Evolutionary conservation across 108 stramenopile genomes (phyloP).

Genomic region (Epithemia pelagica): DNA sequence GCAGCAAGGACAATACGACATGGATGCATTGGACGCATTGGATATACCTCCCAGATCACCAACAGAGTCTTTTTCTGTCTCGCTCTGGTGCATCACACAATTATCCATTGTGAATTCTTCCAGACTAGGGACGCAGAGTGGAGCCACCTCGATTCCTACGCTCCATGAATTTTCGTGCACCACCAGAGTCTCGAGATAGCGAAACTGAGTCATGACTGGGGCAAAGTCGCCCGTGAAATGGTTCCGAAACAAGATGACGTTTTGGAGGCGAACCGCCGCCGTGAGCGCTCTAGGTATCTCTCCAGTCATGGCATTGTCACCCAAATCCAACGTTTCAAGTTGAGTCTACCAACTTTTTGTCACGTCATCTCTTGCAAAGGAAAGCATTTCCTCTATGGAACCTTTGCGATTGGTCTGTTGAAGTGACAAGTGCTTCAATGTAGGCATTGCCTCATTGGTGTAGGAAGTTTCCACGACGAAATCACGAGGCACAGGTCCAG

Average conservation of each 20-base stretch:
- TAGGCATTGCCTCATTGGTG: conserved; percentile 17
- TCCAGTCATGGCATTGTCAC: conserved; percentile 24
- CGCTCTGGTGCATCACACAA: background rate
- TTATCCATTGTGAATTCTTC: background rate
- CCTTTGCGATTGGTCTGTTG: conserved; percentile 9
- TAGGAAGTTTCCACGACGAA: conserved; percentile 6
- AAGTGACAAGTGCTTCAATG: conserved; percentile 28
- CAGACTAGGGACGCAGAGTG: background rate
- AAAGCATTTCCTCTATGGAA: background rate
- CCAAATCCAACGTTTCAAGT: conserved; percentile 30
- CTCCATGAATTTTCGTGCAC: conserved; percentile 15
- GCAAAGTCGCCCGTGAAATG: conserved; percentile 34
- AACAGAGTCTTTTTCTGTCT: background rate
- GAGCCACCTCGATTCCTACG: background rate
- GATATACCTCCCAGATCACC: too few species aligned
- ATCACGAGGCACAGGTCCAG: conserved; percentile 20
- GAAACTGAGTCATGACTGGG: conserved; percentile 2
- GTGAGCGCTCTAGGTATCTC: conserved; percentile 20
- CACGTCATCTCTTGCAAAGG: conserved; percentile 17
- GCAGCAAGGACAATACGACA: background rate
- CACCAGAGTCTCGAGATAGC: conserved; percentile 13
- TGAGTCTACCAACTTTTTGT: conserved; percentile 25
- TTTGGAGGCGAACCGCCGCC: conserved; percentile 8
- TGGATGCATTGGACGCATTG: background rate
- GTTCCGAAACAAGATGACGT: conserved; percentile 31